These are phyloP conservation scores for Entamoeba invadens DNA, from an alignment of 208 protist genomes.

Conservation along the genomic window DNA sequence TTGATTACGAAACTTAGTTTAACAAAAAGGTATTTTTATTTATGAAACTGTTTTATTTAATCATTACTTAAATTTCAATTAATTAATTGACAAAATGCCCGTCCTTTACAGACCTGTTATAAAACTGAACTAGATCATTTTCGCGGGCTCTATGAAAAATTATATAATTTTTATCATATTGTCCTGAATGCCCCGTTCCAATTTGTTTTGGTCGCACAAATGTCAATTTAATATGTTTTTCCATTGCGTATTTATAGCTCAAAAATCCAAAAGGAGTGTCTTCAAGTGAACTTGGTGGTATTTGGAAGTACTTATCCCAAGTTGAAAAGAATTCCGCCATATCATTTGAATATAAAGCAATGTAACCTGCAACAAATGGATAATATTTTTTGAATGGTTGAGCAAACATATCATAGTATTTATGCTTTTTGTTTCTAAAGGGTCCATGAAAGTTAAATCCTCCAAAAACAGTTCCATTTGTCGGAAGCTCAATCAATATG, in stretches of 20 bases:
- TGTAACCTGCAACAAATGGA: not conserved
- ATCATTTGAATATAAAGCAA: not conserved
- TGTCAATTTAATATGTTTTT: not conserved
- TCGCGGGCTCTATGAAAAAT: not conserved
- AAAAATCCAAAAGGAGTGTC: not conserved
- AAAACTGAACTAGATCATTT: not conserved
- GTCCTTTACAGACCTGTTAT: not conserved
- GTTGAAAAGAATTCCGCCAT: not conserved
- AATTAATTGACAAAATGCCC: no score
- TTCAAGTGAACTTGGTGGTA: not conserved
- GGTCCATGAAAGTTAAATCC: not conserved
- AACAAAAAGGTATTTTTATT: no score
- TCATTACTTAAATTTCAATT: no score
- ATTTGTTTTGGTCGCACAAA: not conserved
- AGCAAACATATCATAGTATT: not conserved
- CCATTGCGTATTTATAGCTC: not conserved
- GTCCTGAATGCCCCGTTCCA: not conserved
- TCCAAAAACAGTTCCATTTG: not conserved
- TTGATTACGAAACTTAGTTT: no score
- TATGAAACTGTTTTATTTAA: no score
- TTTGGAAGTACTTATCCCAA: not conserved
- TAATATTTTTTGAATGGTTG: not conserved
- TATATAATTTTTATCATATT: not conserved
- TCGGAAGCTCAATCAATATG: not conserved
- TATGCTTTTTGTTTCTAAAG: not conserved